Conservation (phyloP, 2,329 filamentous ascomycete species). For the Apiospora marii region DNA sequence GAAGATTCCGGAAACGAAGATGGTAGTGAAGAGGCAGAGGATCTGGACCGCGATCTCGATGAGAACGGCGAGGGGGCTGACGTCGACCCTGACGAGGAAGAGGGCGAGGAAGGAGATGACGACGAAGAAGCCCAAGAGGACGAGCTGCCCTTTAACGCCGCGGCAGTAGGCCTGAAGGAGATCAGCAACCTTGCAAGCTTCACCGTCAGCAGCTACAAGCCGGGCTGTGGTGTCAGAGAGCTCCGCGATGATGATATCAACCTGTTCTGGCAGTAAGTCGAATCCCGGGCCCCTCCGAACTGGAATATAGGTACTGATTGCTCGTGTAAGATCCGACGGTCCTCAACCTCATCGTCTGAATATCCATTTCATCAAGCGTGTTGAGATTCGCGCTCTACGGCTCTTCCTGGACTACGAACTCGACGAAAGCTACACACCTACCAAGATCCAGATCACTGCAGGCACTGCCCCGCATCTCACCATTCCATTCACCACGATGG, state of each 20-base stretch:
- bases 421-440: conserved; percentile 97
- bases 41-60: conserved; percentile 34
- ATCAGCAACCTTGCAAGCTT: conserved; percentile 86
- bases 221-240: conserved; percentile 79
- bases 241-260: conserved; percentile 76
- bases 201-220: conserved; percentile 83
- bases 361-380: conserved; percentile 85
- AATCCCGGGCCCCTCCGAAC: neutral
- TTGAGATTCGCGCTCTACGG: conserved; percentile 79
- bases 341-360: conserved; percentile 84
- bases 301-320: neutral
- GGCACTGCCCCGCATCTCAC: conserved; percentile 93
- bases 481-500: conserved; percentile 84
- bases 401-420: conserved; percentile 89
- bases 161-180: conserved; percentile 73
- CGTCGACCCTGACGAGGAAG: conserved; percentile 41
- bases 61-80: conserved; percentile 38
- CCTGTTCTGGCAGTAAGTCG: conserved; percentile 78
- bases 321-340: conserved; percentile 71
- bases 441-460: conserved; percentile 86
- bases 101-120: conserved; percentile 35
- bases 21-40: conserved; percentile 31
- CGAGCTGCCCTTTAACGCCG: conserved; percentile 56
- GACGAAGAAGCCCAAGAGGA: conserved; percentile 46
- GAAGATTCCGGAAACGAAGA: conserved; percentile 31